Base-by-base conservation (phyloP, 2,329 filamentous ascomycete genomes). In the Dothistroma septosporum region DNA sequence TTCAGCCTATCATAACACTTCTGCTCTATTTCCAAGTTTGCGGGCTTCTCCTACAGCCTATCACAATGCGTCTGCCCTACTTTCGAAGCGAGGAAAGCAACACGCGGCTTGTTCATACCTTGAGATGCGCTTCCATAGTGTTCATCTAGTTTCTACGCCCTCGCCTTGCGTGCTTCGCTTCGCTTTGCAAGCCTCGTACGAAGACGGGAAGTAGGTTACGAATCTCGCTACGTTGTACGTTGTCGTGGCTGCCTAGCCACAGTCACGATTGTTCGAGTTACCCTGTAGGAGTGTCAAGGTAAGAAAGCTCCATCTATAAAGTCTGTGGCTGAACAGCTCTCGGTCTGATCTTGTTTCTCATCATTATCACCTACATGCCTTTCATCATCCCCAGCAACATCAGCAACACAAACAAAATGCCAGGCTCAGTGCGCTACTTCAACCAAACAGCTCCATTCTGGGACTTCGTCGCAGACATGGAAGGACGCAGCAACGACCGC, bases 391-490 rank as follows among this genome's bases (percentile, higher is more conserved):
- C 35, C 48, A 54, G 41, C 58, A 63, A 63, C 61, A 60, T 37
- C 41, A 66, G 63, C 61, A 63, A 54, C 44, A 64, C 37, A 56
- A 66, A 53, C 63, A 59, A 53, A 66, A 78, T 70, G 60, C 84
- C 84, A 82, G 78, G 82, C 69, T 80, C 80, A 65, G 74, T 83
- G 61, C 76, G 78, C 60, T 80, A 82, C 69, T 78, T 82, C 74
- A 83, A 83, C 61, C 76, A 79, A 58, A 77, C 77, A 4, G 76
- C 78, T 67, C 79, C 81, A 55, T 83, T 85, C 70, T 84, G 83
- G 82, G 81, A 85, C 70, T 82, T 81, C 61, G 66, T 84, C 57
- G 76, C 79, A 56, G 75, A 73, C 62, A 74, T 85, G 12, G 81
- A 84, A 70, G 77, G 75, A 57, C 47, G 59, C 53, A 60, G 53